Evolutionary conservation across 805 yeast species (phyloP), one percentile per base, ranked within the genome.

Genomic region (Cyberlindnera maclurae): DNA sequence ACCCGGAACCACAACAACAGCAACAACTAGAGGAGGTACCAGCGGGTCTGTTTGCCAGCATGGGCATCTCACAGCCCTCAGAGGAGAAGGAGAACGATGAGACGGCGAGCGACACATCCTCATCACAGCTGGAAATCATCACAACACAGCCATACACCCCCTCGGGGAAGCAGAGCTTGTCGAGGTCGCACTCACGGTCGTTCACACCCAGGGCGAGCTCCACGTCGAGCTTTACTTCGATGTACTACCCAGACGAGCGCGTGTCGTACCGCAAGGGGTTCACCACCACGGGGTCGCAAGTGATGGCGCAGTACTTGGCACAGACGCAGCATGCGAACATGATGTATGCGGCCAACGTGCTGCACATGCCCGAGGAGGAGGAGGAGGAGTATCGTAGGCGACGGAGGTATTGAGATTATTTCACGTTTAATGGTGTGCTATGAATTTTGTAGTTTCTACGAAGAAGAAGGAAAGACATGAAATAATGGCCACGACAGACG

Each of bases 231-330:
- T 24, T 50, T 29, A 48, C 36, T 34, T 48, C 52, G 2, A 27
- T 43, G 16, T 45, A 45, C 33, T 36, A 30, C 13, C 40, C 37
- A 9, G 42, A 38, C 30, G 38, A 43, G 8, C 24, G 24, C 5
- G 24, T 20, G 24, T 20, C 24, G 8, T 20, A 20, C 18, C 40
- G 40, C 12, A 46, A 44, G 11, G 15, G 15, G 18, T 40, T 29
- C 31, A 37, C 47, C 10, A 51, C 54, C 10, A 68, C 80, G 6
- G 87, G 88, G 3, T 77, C 84, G 0, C 82, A 78, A 49, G 85
- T 82, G 11, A 79, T 82, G 86, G 81, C 86, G 0, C 87, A 81
- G 52, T 82, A 81, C 53, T 64, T 82, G 48, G 83, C 85, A n/a
- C 82, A 77, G 54, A 65, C 80, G 5, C 84, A 79, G 49, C 81